Evolutionary conservation across 805 yeast species (phyloP), one percentile per base, ranked within the genome.

Genomic region (Limtongia smithiae): DNA sequence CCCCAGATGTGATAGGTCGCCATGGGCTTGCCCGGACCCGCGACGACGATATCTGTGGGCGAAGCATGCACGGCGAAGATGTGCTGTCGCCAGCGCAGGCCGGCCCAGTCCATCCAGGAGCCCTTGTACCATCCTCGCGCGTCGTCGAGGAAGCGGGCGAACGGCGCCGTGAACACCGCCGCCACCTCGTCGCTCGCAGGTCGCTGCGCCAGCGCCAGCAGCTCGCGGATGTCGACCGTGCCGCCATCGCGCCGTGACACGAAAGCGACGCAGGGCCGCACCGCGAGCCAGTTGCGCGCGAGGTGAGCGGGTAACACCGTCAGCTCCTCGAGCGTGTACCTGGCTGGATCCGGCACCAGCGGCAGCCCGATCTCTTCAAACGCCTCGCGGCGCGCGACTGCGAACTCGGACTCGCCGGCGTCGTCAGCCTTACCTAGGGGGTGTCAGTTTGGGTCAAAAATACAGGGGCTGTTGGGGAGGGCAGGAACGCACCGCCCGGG

Each of bases 391-490:
- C 94, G 71, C 0, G 96, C 83, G 34, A 83, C 82, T 37, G 77
- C 75, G 74, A 83, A 82, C 49, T 85, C 86, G 59, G 87, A 88
- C 17, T 76, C 70, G 0, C 75, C 79, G 5, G 30, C 59, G 36
- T 58, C 62, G 65, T 90, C 97, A 3, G 95, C 89, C 62, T 83
- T 86, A 5, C 95, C 95, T 12, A 91, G 32, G 84, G 90, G 17
- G 83, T 63, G 60, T 83, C 91, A 34, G 17, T 11, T 21, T 18
- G 8, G 25, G 21, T 9, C 35, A 6, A 28, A 31, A 25, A 25
- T 25, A 14, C 31, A 8, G 21, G 11, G 3, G 34, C 14, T n/a
- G n/a, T n/a, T n/a, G n/a, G n/a, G n/a, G n/a, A n/a, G n/a, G n/a
- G 24, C 18, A 18, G 15, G 7, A 32, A 2, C 12, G 24, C 82